Evolutionary conservation across 345 rosid species (phyloP), one percentile per base, ranked within the genome.

Genomic region (Cochlearia excelsa): DNA sequence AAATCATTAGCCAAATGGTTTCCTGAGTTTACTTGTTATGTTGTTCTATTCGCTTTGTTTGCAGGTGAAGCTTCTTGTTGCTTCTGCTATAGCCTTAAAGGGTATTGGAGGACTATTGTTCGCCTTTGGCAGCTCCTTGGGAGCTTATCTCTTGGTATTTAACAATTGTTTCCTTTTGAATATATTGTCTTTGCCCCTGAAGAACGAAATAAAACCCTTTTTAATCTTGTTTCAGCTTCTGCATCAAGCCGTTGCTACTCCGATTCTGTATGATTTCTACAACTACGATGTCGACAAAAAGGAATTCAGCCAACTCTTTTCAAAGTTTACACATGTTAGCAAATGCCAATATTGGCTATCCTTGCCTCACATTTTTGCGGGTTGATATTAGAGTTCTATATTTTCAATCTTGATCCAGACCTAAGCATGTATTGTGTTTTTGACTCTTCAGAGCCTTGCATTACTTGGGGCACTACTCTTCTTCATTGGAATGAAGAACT

Each of bases 401-500:
- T 26, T 35, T 16, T 16, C 23, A 16, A 16, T 16, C 23, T 16
- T 16, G 23, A 16, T 16, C 23, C 23, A 16, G 23, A 16, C 23
- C 23, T 16, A 0, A 16, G 23, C 9, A 3, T 1, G 1, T 37
- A 4, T 1, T 39, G n/a, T 39, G 6, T 39, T 10, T 52, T 54
- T 41, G 4, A 27, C 16, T 54, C 34, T 63, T 67, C 76, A 88
- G 96, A 82, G 75, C 73, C 30, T 88, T 65, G 90, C 96, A 9
- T 74, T 88, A 1, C 61, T 88, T 35, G 96, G 96, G 27, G 93
- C 82, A 43, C 61, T 88, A 64, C 77, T 88, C 26, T 85, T 80
- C 69, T 88, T 79, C 51, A 75, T 85, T 51, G 96, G 96, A 60
- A 88, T 85, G 93, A 80, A 74, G 74, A 88, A 88, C 79, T 82